Base-by-base conservation (phyloP, 352 stramenopile genomes). In the Phytophthora citricola region DNA sequence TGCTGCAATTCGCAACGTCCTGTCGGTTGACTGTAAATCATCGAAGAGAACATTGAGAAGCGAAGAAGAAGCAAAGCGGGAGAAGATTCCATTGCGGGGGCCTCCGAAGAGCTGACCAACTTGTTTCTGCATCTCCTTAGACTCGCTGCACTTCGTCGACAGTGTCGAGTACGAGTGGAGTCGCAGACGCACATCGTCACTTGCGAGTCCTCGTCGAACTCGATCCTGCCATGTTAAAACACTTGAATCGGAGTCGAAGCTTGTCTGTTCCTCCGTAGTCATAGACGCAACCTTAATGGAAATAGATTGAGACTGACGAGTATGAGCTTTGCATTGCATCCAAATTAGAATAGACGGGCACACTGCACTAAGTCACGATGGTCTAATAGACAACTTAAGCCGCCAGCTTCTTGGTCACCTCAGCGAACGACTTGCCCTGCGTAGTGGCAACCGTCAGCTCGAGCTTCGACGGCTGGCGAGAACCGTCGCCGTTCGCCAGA, bases 341-440 rank as follows among this genome's bases (percentile, higher is more conserved):
- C 48, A 27, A 66, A 52, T 70, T 61, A 71, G 61, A 54, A 51
- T 48, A 34, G 22, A 60, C 39, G 26, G n/a, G 2, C 22, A 36
- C 22, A 12, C 20, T 4, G 11, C 29, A 34, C 27, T 9, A 10
- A 14, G 3, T 26, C n/a, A 51, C 26, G 1, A 29, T 24, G 34
- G 55, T 55, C 55, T 54, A 43, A 54, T 15, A 27, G 4, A 51
- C 11, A 49, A 36, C 48, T 54, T 87, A 88, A 36, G 73, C 76
- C 14, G 85, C 71, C 32, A 97, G 75, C 71, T 94, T 94, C 77
- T 90, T 91, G 63, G 83, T 75, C 11, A 95, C 79, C 17, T 58
- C 43, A 12, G 86, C 87, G 69, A 97, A 97, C 68, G 86, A 82
- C 64, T 91, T 85, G 63, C 89, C 91, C 69, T 97, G 89, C 41